phyloP scores from a whole-genome alignment of 352 stramenopile species.

The Pythium myriotylum region DNA sequence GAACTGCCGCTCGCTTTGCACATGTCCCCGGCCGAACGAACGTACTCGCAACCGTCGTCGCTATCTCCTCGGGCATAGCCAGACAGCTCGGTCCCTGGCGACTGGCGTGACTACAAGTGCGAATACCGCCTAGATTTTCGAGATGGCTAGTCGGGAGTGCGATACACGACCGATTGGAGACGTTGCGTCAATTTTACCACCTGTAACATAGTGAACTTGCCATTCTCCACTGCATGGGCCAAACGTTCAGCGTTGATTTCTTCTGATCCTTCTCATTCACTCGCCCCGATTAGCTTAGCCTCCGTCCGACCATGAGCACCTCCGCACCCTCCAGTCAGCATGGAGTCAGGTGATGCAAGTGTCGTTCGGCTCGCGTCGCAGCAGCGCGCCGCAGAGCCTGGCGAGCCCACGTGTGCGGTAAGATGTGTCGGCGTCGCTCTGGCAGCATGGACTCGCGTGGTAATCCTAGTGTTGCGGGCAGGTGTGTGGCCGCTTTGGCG shows the following conservation, averaged over 20 bases:
- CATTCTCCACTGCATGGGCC: neutral
- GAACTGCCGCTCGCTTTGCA: constrained; percentile 67
- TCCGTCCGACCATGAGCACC: neutral
- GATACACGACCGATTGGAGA: no score
- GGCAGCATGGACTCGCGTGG: neutral
- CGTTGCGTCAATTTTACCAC: no score
- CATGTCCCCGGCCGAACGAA: constrained; percentile 55
- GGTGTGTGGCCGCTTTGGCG: constrained; percentile 74
- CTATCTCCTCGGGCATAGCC: constrained; percentile 8
- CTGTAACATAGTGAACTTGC: no score
- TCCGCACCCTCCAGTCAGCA: neutral
- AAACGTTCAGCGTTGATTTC: no score
- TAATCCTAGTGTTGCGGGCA: constrained; percentile 11
- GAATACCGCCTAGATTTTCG: no score
- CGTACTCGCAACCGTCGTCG: constrained; percentile 27
- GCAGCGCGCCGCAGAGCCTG: constrained; percentile 36
- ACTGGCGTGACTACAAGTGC: no score
- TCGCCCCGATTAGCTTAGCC: constrained; percentile 2
- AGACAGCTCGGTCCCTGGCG: no score
- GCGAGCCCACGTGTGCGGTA: constrained; percentile 55
- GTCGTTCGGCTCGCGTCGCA: constrained; percentile 33
- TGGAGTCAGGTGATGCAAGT: constrained; percentile 7
- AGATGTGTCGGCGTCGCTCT: neutral
- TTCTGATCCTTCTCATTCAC: no score
- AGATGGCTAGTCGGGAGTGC: no score